A percentile compares a stretch with the other conserved stretches of the same genome.
Conservation (phyloP, 2,329 filamentous ascomycete genomes). For the Ophiocordyceps camponoti-rufipedis region DNA sequence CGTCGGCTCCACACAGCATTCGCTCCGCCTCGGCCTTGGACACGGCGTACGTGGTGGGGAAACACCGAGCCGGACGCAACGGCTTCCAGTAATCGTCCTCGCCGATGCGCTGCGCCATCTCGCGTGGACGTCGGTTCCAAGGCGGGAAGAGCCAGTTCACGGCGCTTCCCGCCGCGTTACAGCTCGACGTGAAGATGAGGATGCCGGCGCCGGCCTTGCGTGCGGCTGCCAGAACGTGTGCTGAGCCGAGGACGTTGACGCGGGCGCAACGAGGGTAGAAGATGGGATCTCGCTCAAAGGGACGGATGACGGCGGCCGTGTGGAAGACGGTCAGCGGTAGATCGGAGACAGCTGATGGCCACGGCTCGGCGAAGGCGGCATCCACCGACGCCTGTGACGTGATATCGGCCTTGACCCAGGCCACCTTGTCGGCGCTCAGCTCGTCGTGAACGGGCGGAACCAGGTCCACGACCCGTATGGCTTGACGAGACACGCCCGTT, state of each 20-base stretch:
- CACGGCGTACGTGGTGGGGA: constrained; percentile 30
- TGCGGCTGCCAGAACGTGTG: constrained; percentile 28
- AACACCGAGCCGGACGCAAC: constrained; percentile 20
- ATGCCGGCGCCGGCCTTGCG: constrained; percentile 25
- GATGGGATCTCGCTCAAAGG: constrained; percentile 25
- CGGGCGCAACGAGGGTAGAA: constrained; percentile 24
- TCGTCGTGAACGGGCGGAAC: constrained; percentile 22
- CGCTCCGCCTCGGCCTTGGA: constrained; percentile 33
- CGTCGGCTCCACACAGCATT: constrained; percentile 26
- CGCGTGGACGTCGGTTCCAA: constrained; percentile 20
- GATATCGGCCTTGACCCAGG: constrained; percentile 30
- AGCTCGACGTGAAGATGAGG: constrained; percentile 32
- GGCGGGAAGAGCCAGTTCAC: constrained; percentile 23
- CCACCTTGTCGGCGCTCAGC: constrained; percentile 19
- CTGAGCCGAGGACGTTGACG: constrained; percentile 32
- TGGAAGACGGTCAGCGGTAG: constrained; percentile 38
- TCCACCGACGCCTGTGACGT: constrained; percentile 22
- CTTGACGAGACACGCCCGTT: constrained; percentile 28
- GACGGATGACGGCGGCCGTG: constrained; percentile 34
- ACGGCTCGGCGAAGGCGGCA: constrained; percentile 27
- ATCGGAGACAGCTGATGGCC: constrained; percentile 20
- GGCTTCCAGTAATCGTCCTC: constrained; percentile 24
- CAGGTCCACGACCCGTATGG: constrained; percentile 36
- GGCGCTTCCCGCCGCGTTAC: constrained; percentile 22
- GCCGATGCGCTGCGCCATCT: constrained; percentile 25